Evolutionary conservation across 2,329 filamentous ascomycete genomes (phyloP), one percentile per base, ranked within the genome.

Genomic region (Penicillium sp.): DNA sequence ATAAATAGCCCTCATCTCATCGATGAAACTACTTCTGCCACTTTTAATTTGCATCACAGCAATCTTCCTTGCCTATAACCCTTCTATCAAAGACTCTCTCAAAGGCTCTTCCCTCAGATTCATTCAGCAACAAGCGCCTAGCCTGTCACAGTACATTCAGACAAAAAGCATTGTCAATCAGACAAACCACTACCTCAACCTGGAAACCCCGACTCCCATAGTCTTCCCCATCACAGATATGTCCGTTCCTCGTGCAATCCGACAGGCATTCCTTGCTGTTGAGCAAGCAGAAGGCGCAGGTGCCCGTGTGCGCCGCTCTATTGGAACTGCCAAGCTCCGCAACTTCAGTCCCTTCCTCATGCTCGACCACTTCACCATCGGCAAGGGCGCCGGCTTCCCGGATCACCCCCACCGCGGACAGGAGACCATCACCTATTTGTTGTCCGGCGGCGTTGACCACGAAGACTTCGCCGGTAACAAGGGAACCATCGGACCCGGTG

Each of bases 301-400:
- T 54, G 93, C 93, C 5, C 83, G 86, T 59, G 93, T 97, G 14
- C 86, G 93, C 60, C 86, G 93, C 56, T 92, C 89, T 40, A 89
- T 97, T 62, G 93, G 93, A 64, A 96, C 91, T 1, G 82, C 89
- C 5, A 82, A 88, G 62, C 82, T 97, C 22, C 86, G 87, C 69
- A 91, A 96, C 79, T 88, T 97, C 74, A 90, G 87, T 14, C 94
- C 93, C 0, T 97, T 97, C 77, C 82, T 97, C 42, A 96, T 97
- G 91, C 88, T 97, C 44, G 93, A 97, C 71, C 90, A 97, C 78
- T 97, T 97, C 78, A 84, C 81, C 52, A 85, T 94, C 65, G 83
- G 84, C 50, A 86, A 87, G 1, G 90, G 89, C 56, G 89, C 91
- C 10, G 92, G 92, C 0, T 97, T 97, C 71, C 91, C 92, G 0